Conservation (phyloP, 306 rosid species). For the Argentina anserina region DNA sequence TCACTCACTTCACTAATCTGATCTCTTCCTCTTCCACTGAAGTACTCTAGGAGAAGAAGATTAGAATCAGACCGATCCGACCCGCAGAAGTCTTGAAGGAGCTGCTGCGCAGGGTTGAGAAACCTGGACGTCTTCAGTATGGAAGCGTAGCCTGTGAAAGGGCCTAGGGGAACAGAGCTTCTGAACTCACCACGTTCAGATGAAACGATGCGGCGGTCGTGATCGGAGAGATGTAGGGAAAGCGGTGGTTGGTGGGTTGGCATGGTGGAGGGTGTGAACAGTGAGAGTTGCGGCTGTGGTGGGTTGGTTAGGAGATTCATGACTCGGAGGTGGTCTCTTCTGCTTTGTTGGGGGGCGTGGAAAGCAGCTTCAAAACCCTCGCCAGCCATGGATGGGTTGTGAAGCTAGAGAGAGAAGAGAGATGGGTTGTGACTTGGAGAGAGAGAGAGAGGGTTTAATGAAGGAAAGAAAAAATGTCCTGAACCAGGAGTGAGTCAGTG, state of each 20-base stretch:
- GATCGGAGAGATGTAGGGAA: neutral
- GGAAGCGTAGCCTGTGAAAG: conserved; percentile 30
- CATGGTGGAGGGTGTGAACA: neutral
- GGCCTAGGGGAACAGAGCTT: conserved; percentile 25
- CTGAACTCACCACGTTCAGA: neutral
- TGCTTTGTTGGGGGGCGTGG: conserved; percentile 14
- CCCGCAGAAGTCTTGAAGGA: conserved; percentile 20
- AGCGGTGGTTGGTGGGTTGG: neutral
- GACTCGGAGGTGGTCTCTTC: conserved; percentile 5
- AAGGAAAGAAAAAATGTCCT: neutral
- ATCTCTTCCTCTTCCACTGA: neutral
- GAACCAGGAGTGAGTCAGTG: neutral
- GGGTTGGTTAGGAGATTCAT: conserved; percentile 8
- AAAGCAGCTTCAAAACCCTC: neutral
- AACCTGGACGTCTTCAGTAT: conserved; percentile 27
- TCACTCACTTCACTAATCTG: neutral
- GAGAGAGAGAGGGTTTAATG: neutral
- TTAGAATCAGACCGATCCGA: neutral
- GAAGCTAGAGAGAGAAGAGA: neutral
- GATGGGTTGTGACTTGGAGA: no score
- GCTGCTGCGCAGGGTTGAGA: conserved; percentile 33
- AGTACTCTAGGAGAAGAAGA: neutral
- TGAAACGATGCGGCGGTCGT: neutral
- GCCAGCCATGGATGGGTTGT: conserved; percentile 18
- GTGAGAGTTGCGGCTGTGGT: neutral